Conservation (phyloP, 108 stramenopile genomes). For the Bacterosira constricta region DNA sequence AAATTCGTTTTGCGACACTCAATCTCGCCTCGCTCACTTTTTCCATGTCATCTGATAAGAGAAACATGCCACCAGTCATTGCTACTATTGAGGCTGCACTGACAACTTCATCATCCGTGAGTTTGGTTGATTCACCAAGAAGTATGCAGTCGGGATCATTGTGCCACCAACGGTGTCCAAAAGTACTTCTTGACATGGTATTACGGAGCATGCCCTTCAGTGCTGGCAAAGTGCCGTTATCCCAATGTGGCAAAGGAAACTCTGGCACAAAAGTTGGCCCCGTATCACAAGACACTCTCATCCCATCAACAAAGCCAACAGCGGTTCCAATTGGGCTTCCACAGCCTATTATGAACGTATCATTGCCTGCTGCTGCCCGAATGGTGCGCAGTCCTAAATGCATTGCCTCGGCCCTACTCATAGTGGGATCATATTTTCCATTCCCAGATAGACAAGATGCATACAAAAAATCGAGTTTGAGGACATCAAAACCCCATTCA, state of each 20-base stretch:
- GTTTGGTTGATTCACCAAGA: slow-evolving; percentile 82
- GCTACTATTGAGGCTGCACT: slow-evolving; percentile 88
- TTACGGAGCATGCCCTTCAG: slow-evolving; percentile 90
- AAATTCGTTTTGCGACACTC: slow-evolving; percentile 75
- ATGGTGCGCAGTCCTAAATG: slow-evolving; percentile 84
- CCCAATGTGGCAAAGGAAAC: slow-evolving; percentile 88
- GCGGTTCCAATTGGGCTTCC: slow-evolving; percentile 85
- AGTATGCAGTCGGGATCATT: slow-evolving; percentile 96
- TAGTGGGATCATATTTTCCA: slow-evolving; percentile 82
- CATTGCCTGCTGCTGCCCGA: slow-evolving; percentile 80
- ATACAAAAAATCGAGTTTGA: slow-evolving; percentile 95
- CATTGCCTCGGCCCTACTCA: slow-evolving; percentile 91
- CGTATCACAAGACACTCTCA: slow-evolving; percentile 90
- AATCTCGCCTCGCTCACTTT: slow-evolving; percentile 69
- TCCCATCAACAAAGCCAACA: slow-evolving; percentile 88
- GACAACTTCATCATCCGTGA: slow-evolving; percentile 83
- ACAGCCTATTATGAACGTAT: slow-evolving; percentile 88
- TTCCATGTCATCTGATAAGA: slow-evolving; percentile 88
- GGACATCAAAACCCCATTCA: slow-evolving; percentile 87
- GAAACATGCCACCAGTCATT: slow-evolving; percentile 92
- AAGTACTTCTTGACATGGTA: slow-evolving; percentile 76
- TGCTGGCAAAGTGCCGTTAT: slow-evolving; percentile 90
- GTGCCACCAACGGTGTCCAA: slow-evolving; percentile 92
- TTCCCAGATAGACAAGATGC: slow-evolving; percentile 88
- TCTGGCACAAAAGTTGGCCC: slow-evolving; percentile 91